These are phyloP conservation scores for Phialocephala subalpina DNA, from an alignment of 2,329 filamentous ascomycete species.

Conservation along the genomic window DNA sequence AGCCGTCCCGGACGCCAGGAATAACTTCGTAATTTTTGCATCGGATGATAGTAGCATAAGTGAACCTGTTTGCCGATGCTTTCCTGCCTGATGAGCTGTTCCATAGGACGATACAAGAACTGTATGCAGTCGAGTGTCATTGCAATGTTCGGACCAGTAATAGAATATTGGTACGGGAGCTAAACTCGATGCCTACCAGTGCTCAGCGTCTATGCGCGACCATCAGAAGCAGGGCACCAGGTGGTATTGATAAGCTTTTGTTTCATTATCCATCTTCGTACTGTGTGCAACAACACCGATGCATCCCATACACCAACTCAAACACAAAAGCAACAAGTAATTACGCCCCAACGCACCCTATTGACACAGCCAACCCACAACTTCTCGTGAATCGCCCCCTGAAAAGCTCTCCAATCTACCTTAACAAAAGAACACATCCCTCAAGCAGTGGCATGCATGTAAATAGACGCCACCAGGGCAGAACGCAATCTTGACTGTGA, in stretches of 20 bases:
- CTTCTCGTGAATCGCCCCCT: constrained; percentile 8
- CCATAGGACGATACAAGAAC: no score
- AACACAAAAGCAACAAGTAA: constrained; percentile 21
- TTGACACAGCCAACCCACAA: constrained; percentile 18
- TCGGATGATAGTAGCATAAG: background rate
- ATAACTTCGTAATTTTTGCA: background rate
- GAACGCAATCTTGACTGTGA: constrained; percentile 26
- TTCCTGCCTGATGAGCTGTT: no score
- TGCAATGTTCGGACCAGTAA: no score
- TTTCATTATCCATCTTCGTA: constrained; percentile 28
- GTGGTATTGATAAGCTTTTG: constrained; percentile 19
- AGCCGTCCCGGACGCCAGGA: background rate
- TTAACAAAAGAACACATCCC: constrained; percentile 20
- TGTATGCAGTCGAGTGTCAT: no score
- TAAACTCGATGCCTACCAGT: background rate
- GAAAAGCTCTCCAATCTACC: constrained; percentile 19
- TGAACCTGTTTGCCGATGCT: background rate
- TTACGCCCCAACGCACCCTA: constrained; percentile 28
- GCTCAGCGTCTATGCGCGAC: background rate
- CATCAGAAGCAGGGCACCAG: background rate
- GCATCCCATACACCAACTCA: constrained; percentile 18
- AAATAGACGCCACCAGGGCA: constrained; percentile 35
- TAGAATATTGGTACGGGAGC: background rate
- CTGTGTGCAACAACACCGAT: constrained; percentile 26
- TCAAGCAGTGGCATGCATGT: constrained; percentile 19